Evolutionary conservation across 1,284 basidiomycete species (phyloP), one percentile per base, ranked within the genome.

Genomic region (Vanrija pseudolonga): DNA sequence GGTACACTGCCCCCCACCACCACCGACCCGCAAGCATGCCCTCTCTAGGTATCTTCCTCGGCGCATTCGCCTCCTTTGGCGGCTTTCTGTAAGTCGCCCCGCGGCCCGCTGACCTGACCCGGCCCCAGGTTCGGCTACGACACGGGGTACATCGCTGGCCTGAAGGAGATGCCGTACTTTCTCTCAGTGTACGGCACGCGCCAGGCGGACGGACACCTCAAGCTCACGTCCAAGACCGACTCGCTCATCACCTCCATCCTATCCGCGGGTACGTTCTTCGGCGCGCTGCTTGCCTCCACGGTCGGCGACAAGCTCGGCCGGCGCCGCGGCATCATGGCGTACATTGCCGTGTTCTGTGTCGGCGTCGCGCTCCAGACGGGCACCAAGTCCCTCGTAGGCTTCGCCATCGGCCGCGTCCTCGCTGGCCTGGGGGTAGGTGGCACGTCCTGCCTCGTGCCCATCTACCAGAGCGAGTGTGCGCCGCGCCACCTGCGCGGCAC

Each of bases 351-450:
- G 62, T 89, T 89, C 80, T 77, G 64, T 50, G 59, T 85, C 60
- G 88, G 88, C 75, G 80, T 87, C 55, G 80, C 83, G 3, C 41
- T 53, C 49, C 45, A 55, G 23, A 60, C 51, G 37, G 53, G 53
- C 9, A 41, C 41, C 14, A 50, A 23, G 2, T 40, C 6, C n/a
- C 32, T 54, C 23, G 60, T 51, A 3, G 26, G 38, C 48, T 86
- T 88, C 73, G 80, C 85, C 62, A 82, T 83, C 58, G 90, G 90
- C 57, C 88, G 90, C 79, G 84, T 91, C 56, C 79, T 91, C 63
- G 89, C 89, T 45, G 90, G 90, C 77, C 74, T 89, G 57, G 89
- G 89, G 76, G 88, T 93, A 62, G 90, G 90, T 63, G 51, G 87
- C 65, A 81, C 83, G 9, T 72, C 69, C 38, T 81, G 80, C 67